Conservation (phyloP, 1,284 basidiomycete genomes). For the Tilletia setariae region DNA sequence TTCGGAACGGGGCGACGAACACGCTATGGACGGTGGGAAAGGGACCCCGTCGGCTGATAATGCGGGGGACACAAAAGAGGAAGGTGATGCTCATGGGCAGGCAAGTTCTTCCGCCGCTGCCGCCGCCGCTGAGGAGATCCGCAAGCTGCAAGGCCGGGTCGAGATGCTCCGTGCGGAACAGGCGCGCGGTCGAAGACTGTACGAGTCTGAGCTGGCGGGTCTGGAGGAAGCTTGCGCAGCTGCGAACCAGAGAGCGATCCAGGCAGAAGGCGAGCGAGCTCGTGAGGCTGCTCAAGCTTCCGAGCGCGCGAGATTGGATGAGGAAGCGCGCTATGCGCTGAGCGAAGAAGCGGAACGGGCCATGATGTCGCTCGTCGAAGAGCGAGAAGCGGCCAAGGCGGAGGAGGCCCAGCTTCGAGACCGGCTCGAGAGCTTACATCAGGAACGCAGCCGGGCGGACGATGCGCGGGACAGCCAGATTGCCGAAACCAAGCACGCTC, state of each 20-base stretch:
- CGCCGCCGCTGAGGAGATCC: not conserved
- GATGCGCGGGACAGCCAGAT: not conserved
- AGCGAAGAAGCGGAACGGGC: slow-evolving; percentile 10
- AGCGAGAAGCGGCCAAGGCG: not conserved
- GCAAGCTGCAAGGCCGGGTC: slow-evolving; percentile 1
- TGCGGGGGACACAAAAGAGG: not conserved
- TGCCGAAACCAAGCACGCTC: not conserved
- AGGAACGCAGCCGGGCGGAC: not conserved
- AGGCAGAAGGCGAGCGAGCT: not conserved
- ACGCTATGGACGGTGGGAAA: not conserved
- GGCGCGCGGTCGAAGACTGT: not conserved
- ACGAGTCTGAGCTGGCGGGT: slow-evolving; percentile 5
- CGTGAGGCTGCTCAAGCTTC: not conserved
- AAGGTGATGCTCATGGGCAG: not conserved
- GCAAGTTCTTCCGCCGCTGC: not conserved
- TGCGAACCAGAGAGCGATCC: not conserved
- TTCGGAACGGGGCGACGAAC: not conserved
- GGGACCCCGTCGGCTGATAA: not conserved
- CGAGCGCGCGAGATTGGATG: slow-evolving; percentile 5
- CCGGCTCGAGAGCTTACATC: not conserved
- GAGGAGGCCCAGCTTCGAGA: not conserved
- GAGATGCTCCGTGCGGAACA: slow-evolving; percentile 1
- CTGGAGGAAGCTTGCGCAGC: not conserved
- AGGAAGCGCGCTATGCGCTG: slow-evolving; percentile 8
- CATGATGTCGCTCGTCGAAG: slow-evolving; percentile 6